Conservation (phyloP, 495 filamentous ascomycete species). For the Aspergillus steynii region DNA sequence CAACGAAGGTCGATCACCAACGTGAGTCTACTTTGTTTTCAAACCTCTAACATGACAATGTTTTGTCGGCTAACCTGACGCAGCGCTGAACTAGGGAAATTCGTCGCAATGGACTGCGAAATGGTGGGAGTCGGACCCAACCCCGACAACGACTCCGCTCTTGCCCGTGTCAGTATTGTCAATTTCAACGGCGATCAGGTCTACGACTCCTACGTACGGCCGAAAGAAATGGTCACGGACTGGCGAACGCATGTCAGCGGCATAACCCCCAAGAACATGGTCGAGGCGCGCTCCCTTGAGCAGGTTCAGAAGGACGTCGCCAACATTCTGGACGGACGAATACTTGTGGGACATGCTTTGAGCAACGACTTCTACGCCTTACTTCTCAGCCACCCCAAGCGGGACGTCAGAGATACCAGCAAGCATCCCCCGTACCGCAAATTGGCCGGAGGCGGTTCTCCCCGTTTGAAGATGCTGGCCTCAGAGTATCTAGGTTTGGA, state of each 20-base stretch:
- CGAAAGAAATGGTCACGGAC: slow-evolving; percentile 75
- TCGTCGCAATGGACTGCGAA: slow-evolving; percentile 92
- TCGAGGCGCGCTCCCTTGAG: slow-evolving; percentile 65
- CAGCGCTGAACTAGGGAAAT: slow-evolving; percentile 71
- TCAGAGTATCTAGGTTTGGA: slow-evolving; percentile 76
- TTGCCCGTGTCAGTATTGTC: slow-evolving; percentile 84
- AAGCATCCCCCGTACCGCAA: slow-evolving; percentile 70
- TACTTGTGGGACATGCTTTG: slow-evolving; percentile 89
- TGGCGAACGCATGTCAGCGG: slow-evolving; percentile 87
- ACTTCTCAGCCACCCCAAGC: slow-evolving; percentile 70
- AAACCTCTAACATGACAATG: neutral
- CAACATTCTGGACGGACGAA: slow-evolving; percentile 66
- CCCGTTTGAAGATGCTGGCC: slow-evolving; percentile 72
- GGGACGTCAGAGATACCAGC: slow-evolving; percentile 82
- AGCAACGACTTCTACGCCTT: slow-evolving; percentile 81
- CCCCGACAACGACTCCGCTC: slow-evolving; percentile 62
- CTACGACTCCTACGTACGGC: slow-evolving; percentile 87
- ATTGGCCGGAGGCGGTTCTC: slow-evolving; percentile 74
- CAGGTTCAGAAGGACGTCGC: slow-evolving; percentile 73
- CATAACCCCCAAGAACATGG: slow-evolving; percentile 69
- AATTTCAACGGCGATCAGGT: slow-evolving; percentile 89
- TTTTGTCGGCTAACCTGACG: slow-evolving; percentile 12
- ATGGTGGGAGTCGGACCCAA: slow-evolving; percentile 89
- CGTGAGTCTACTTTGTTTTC: slow-evolving; percentile 29
- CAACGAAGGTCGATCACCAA: slow-evolving; percentile 53